These are phyloP conservation scores for Cryptococcus wingfieldii DNA, from an alignment of 1,284 basidiomycete genomes.

Conservation along the genomic window DNA sequence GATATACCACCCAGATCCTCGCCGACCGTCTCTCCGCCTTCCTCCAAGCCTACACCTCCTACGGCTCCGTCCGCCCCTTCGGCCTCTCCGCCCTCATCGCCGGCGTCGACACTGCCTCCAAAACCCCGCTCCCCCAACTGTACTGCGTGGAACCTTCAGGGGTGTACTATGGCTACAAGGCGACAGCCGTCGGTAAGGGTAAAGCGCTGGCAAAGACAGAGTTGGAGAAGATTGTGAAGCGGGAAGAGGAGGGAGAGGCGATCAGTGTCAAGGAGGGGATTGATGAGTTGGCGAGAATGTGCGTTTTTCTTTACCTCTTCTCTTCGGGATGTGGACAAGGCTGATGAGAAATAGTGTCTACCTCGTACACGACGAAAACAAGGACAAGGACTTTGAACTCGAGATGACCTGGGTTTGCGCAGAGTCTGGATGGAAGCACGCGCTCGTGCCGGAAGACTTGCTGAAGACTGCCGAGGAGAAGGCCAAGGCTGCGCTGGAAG, in stretches of 20 bases:
- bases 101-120: constrained; percentile 60
- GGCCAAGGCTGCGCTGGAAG: constrained; percentile 83
- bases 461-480: constrained; percentile 79
- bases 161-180: constrained; percentile 87
- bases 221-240: constrained; percentile 74
- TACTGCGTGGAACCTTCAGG: constrained; percentile 95
- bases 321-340: background rate
- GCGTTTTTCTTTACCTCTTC: constrained; percentile 43
- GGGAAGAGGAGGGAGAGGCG: constrained; percentile 18
- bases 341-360: constrained; percentile 67
- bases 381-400: constrained; percentile 91
- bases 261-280: constrained; percentile 74
- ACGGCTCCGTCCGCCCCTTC: constrained; percentile 96
- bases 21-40: constrained; percentile 82
- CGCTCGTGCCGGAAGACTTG: constrained; percentile 77
- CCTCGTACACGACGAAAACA: constrained; percentile 85
- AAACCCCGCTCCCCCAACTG: constrained; percentile 74
- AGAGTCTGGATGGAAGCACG: constrained; percentile 76
- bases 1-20: constrained; percentile 56
- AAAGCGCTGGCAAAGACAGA: constrained; percentile 97
- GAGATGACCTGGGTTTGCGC: constrained; percentile 95
- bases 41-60: constrained; percentile 93
- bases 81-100: constrained; percentile 90
- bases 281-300: constrained; percentile 91
- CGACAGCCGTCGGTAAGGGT: constrained; percentile 93